Evolutionary conservation across 768 basidiomycete species (phyloP), one percentile per base, ranked within the genome.

Genomic region (Naganishia randhawae): DNA sequence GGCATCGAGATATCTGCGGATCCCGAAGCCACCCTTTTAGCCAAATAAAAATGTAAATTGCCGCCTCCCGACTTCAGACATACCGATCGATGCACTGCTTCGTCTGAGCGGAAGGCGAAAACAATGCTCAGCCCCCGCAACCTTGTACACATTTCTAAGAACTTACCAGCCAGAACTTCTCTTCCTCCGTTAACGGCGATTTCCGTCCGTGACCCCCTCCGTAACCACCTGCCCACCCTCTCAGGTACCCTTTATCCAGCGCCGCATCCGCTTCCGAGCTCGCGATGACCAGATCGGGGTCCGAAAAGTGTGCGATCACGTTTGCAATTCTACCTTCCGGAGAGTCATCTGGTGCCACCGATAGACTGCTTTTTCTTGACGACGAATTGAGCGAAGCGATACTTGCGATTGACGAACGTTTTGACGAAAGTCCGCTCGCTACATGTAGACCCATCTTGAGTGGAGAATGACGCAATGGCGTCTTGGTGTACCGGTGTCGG

Each of bases 161-260:
- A 11, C 57, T 25, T 22, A 61, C 57, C 57, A 68, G 41, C 67
- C 67, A 68, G 37, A 68, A 68, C 37, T 29, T 62, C 27, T 68
- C 67, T 8, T 41, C 50, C n/a, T 61, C 55, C 4, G 37, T 68
- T 19, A 68, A 48, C 32, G 45, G 3, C 3, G 41, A 31, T 48
- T 68, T 68, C 17, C 41, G 57, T 3, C 67, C 67, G 4, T 32
- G 3, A 25, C 67, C 67, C 4, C 67, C 67, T 1, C 55, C 55
- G 48, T 50, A 68, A 27, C 67, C 67, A 32, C 67, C 67, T 10
- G 50, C 57, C 57, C 55, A 61, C 0, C 67, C 67, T 7, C 57
- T 37, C 14, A 68, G 50, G 37, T 68, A 68, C 2, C 67, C 67
- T 37, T 55, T 68, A 32, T 68, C 67, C 32, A 48, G 14, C 17